phyloP scores from a whole-genome alignment of 163 green algal species.

The Prototheca wickerhamii region DNA sequence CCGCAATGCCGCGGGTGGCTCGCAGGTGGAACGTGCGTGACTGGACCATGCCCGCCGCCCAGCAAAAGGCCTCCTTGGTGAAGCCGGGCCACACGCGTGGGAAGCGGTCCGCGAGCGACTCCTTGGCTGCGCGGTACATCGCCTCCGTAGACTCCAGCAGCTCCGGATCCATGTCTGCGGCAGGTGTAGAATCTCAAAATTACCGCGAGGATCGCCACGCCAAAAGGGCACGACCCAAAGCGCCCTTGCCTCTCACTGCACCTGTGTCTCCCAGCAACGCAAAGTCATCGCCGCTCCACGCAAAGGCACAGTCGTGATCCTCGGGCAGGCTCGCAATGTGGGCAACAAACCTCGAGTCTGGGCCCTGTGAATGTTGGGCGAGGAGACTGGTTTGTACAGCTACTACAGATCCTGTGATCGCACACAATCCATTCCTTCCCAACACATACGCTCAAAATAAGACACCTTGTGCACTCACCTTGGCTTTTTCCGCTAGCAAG shows the following conservation, averaged over 20 bases:
- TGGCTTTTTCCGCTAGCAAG: conserved; percentile 35
- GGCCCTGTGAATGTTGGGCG: conserved; percentile 11
- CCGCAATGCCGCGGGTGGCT: conserved; percentile 52
- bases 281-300: conserved; percentile 42
- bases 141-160: not conserved
- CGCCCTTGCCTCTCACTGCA: not conserved
- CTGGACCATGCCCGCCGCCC: conserved; percentile 52
- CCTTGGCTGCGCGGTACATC: not conserved
- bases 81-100: conserved; percentile 39
- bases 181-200: not conserved
- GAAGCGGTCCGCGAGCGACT: not conserved
- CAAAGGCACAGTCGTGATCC: conserved; percentile 42
- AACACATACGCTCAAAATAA: not conserved
- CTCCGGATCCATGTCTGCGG: not conserved
- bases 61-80: conserved; percentile 32
- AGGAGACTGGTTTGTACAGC: not conserved
- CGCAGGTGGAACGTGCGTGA: conserved; percentile 61
- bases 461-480: not conserved
- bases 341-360: conserved; percentile 18
- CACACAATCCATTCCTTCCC: not conserved
- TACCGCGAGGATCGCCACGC: not conserved
- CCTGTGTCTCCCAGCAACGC: conserved; percentile 25
- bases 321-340: conserved; percentile 38
- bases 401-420: not conserved
- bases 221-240: not conserved